A percentile compares a stretch with the other conserved stretches of the same genome.
These are phyloP conservation scores for Coniochaeta pulveracea DNA, from an alignment of 2,329 filamentous ascomycete species.

Conservation along the genomic window DNA sequence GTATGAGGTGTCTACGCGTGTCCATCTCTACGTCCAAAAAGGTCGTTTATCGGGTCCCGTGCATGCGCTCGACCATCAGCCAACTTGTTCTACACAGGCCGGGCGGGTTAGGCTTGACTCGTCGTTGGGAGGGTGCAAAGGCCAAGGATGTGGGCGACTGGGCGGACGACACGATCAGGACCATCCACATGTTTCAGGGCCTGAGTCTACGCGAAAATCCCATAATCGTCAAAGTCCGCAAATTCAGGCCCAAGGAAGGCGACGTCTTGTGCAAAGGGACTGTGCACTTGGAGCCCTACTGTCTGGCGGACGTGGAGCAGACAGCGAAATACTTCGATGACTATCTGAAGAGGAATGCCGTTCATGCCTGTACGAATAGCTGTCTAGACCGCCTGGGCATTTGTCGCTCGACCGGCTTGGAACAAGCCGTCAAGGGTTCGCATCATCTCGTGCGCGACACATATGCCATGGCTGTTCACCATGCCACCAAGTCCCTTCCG, in stretches of 20 bases:
- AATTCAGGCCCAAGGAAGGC: constrained; percentile 22
- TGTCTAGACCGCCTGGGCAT: no score
- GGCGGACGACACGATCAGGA: constrained; percentile 13
- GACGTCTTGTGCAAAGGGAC: constrained; percentile 25
- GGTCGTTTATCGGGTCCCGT: constrained; percentile 32
- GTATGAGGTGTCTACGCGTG: constrained; percentile 26
- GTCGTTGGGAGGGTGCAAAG: constrained; percentile 26
- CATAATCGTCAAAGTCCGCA: constrained; percentile 26
- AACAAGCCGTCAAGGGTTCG: constrained; percentile 12
- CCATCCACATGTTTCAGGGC: constrained; percentile 27
- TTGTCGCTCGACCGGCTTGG: constrained; percentile 18
- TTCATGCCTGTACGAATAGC: no score
- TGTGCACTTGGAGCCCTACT: constrained; percentile 25
- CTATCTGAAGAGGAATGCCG: constrained; percentile 25
- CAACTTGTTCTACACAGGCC: constrained; percentile 28
- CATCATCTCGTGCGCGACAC: constrained; percentile 17
- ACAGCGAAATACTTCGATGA: constrained; percentile 21
- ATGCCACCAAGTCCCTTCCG: constrained; percentile 7
- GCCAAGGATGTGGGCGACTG: constrained; percentile 29
- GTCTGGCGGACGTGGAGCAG: constrained; percentile 24
- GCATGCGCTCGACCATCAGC: constrained; percentile 28
- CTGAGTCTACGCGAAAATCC: constrained; percentile 20
- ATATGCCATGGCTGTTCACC: constrained; percentile 15
- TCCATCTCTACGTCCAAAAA: constrained; percentile 27
- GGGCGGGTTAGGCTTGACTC: constrained; percentile 30